Base-by-base conservation (phyloP, 2,329 filamentous ascomycete genomes). In the Alternaria alternata region DNA sequence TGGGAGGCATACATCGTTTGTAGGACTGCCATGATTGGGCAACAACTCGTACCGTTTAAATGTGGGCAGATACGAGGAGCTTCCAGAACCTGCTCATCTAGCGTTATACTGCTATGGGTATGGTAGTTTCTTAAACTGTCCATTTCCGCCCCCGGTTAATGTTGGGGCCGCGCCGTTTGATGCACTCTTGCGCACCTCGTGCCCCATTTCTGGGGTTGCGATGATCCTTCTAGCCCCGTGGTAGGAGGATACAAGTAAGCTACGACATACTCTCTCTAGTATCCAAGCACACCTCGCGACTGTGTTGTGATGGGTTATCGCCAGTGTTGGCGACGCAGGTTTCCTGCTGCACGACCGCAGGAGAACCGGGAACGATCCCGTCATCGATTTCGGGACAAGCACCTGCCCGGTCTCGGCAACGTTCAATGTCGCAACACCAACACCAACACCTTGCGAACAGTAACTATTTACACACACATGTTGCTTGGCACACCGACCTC, bases 1-100 rank as follows among this genome's bases (percentile, higher is more conserved):
- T 48, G 44, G 54, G 54, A 56, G 54, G 44, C 54, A 56, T 56
- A 56, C 54, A 56, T 34, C 20, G 30, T 51, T 30, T 51, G 26
- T 14, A 49, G 54, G 14, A 20, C 26, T 18, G 36, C 28, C 28
- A 34, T 51, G 44, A 56, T 56, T 56, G 43, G 54, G 18, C 28
- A 32, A 9, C 9, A 14, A 7, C 6, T 41, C 38, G 2, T 20
- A 38, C 46, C 32, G 36, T 34, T 24, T 56, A 24, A 55, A 44
- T 36, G 28, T 12, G 28, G 26, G 5, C 36, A 51, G 5, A 51
- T 51, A 51, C 44, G 36, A 51, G 26, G 36, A 51, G 26, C 7
- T 36, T 51, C 47, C 22, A 51, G 47, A 51, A 12, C 30, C 47
- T 30, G 18, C 30, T 14, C 28, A 38, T 36, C 3, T 22, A 18